These are phyloP conservation scores for Boletus tylopilopsis DNA, from an alignment of 768 basidiomycete genomes.

Conservation along the genomic window DNA sequence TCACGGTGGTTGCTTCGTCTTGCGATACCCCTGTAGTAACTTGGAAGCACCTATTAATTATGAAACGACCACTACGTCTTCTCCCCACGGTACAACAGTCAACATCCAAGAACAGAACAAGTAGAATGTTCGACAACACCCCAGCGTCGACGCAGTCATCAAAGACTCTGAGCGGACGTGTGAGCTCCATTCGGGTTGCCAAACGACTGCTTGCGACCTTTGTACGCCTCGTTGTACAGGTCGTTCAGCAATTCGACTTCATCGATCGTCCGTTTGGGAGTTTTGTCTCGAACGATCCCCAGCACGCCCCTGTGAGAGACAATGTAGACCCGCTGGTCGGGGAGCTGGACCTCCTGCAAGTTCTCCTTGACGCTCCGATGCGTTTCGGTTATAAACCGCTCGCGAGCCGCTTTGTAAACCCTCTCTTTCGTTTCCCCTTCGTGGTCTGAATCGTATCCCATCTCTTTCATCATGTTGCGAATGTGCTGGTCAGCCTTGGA, in stretches of 20 bases:
- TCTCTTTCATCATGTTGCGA: slow-evolving; percentile 23
- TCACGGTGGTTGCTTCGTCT: too few relatives aligned
- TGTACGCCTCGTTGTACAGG: slow-evolving; percentile 16
- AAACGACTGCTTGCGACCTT: slow-evolving; percentile 4
- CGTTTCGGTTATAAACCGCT: slow-evolving; percentile 27
- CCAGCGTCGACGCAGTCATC: background rate
- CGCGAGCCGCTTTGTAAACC: slow-evolving; percentile 23
- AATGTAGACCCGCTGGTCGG: slow-evolving; percentile 29
- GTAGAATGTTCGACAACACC: background rate
- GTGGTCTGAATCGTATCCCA: slow-evolving; percentile 26
- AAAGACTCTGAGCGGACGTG: slow-evolving; percentile 9
- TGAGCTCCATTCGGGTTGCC: slow-evolving; percentile 2
- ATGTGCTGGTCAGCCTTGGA: slow-evolving; percentile 36
- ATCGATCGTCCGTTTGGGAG: slow-evolving; percentile 22
- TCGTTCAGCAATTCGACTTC: slow-evolving; percentile 28
- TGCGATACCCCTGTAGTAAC: background rate
- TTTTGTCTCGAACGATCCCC: slow-evolving; percentile 22
- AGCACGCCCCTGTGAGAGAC: slow-evolving; percentile 24
- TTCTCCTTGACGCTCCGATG: slow-evolving; percentile 22
- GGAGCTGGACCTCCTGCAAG: slow-evolving; percentile 22
- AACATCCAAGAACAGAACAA: background rate
- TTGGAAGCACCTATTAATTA: background rate
- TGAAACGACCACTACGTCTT: background rate
- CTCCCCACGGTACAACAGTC: background rate
- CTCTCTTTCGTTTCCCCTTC: slow-evolving; percentile 14